Percentiles rank a stretch among this genome's conserved stretches.
phyloP scores from a whole-genome alignment of 1,284 basidiomycete species.

The Naganishia sp. region DNA sequence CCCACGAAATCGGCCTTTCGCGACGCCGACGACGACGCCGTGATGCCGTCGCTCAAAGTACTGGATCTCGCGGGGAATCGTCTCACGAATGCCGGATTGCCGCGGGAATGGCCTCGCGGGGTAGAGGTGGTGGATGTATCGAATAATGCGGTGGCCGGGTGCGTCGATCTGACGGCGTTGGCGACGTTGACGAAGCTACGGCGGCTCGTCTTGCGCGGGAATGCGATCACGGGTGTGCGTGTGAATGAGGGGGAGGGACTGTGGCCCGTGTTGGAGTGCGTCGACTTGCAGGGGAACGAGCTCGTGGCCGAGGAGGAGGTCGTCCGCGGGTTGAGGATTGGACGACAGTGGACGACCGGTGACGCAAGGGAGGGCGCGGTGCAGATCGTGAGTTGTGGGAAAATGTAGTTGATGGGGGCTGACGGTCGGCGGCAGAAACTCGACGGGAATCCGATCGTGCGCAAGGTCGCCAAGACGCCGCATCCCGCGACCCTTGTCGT shows the following conservation, averaged over 20 bases:
- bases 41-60: constrained; percentile 42
- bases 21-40: constrained; percentile 26
- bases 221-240: constrained; percentile 9
- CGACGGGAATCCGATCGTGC: constrained; percentile 13
- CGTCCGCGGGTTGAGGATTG: background rate
- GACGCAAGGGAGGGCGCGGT: background rate
- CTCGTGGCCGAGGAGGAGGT: background rate
- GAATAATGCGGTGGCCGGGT: constrained; percentile 21
- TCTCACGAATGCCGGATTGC: constrained; percentile 39
- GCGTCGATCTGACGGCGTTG: constrained; percentile 13
- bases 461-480: background rate
- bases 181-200: constrained; percentile 12
- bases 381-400: constrained; percentile 11
- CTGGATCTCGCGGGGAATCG: constrained; percentile 46
- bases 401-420: no score
- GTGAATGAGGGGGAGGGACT: background rate
- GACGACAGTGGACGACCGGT: constrained; percentile 6
- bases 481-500: constrained; percentile 11
- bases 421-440: constrained; percentile 9
- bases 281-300: constrained; percentile 26
- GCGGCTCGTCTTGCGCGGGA: constrained; percentile 1
- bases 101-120: constrained; percentile 24
- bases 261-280: constrained; percentile 10
- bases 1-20: constrained; percentile 28
- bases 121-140: constrained; percentile 29